Conservation (phyloP, 108 stramenopile species). For the Conticribra weissflogii region DNA sequence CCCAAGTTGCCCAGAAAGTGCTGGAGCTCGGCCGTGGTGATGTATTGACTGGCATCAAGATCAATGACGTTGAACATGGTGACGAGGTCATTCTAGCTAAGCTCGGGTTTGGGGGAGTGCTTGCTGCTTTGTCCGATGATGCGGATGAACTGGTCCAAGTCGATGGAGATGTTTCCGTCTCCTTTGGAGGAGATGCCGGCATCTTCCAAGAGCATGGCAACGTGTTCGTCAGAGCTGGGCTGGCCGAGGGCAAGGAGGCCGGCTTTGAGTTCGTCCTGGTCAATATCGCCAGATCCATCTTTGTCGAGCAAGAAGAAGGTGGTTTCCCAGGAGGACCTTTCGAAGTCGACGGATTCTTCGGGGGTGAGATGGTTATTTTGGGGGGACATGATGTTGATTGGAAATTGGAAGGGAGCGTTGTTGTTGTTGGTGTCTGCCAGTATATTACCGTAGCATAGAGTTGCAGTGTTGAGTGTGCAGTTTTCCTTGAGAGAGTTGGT, state of each 20-base stretch:
- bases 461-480: too few relatives aligned
- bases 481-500: too few relatives aligned
- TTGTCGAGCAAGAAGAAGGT: neutral
- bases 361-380: too few relatives aligned
- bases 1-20: constrained; percentile 1
- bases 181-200: neutral
- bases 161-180: neutral
- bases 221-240: neutral
- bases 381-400: too few relatives aligned
- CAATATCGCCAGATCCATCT: neutral
- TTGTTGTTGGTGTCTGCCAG: too few relatives aligned
- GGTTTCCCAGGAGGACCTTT: too few relatives aligned
- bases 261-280: neutral
- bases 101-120: neutral
- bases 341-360: too few relatives aligned
- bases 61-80: neutral
- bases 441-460: too few relatives aligned
- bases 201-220: neutral
- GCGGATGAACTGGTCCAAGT: neutral
- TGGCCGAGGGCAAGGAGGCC: neutral
- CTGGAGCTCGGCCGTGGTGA: neutral
- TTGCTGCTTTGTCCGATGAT: too few relatives aligned
- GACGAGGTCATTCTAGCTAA: neutral
- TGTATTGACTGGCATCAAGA: constrained; percentile 3
- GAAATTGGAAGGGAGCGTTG: too few relatives aligned